Conservation (phyloP, 2,329 filamentous ascomycete genomes). For the Eurotiales sp. region DNA sequence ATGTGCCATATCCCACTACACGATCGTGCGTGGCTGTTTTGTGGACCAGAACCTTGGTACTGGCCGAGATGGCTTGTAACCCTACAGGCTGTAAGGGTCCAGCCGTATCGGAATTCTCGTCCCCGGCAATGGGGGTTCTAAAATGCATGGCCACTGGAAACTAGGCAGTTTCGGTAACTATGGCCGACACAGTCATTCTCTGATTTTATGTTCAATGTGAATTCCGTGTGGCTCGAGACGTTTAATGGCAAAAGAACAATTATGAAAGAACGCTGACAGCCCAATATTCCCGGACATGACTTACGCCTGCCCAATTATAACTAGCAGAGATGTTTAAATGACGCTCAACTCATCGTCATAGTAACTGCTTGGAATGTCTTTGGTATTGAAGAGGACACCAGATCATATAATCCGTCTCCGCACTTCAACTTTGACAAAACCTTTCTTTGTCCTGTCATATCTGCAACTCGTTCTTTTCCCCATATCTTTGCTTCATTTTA, state of each 20-base stretch:
- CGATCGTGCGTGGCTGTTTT: background rate
- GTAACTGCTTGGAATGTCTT: background rate
- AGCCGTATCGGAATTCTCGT: background rate
- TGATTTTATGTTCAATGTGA: background rate
- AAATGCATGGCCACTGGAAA: background rate
- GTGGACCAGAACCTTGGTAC: background rate
- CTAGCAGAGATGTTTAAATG: background rate
- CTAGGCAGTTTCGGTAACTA: background rate
- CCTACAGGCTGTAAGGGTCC: background rate
- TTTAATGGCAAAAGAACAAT: conserved; percentile 6
- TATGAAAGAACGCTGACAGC: background rate
- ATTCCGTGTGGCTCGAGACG: background rate
- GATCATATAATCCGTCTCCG: conserved; percentile 2
- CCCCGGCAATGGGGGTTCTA: background rate
- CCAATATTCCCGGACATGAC: background rate
- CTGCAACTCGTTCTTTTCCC: background rate
- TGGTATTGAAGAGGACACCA: background rate
- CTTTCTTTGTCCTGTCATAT: too few species aligned
- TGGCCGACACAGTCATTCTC: background rate
- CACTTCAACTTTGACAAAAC: background rate
- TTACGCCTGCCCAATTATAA: background rate
- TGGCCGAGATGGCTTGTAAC: background rate
- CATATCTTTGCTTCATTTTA: background rate
- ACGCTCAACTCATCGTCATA: conserved; percentile 3
- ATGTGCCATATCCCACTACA: background rate